phyloP scores from a whole-genome alignment of 108 stramenopile genomes.

The Stephanodiscus triporus region DNA sequence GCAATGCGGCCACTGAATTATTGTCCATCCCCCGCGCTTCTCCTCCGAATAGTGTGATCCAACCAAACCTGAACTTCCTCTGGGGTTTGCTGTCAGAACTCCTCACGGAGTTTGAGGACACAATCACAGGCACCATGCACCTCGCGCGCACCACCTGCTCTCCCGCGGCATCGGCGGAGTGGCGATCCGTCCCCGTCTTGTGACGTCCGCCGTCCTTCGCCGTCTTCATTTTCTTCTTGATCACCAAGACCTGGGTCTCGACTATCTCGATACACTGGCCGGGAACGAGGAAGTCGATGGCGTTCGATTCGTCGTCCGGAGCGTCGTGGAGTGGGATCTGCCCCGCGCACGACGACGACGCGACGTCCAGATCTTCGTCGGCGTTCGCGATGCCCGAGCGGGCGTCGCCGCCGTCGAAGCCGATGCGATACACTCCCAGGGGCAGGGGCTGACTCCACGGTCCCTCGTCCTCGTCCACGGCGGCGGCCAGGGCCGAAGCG shows the following conservation, averaged over 20 bases:
- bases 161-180: constrained; percentile 16
- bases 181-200: neutral
- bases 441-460: constrained; percentile 43
- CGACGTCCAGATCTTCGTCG: neutral
- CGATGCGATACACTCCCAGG: constrained; percentile 40
- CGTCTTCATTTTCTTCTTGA: constrained; percentile 17
- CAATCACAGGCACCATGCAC: constrained; percentile 34
- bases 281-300: constrained; percentile 18
- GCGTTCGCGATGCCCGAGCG: neutral
- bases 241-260: constrained; percentile 37
- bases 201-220: neutral
- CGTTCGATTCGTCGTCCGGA: constrained; percentile 23
- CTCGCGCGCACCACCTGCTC: constrained; percentile 36
- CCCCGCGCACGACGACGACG: neutral
- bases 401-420: neutral
- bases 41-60: constrained; percentile 35
- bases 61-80: constrained; percentile 38
- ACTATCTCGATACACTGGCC: constrained; percentile 36
- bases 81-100: constrained; percentile 3
- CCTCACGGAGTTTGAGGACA: constrained; percentile 5
- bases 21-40: neutral
- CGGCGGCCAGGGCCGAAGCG: neutral
- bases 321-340: constrained; percentile 25
- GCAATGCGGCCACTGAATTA: constrained; percentile 3
- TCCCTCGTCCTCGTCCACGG: constrained; percentile 45